Percentiles rank a stretch among this genome's conserved stretches.
Conservation (phyloP, 2,329 filamentous ascomycete genomes). For the Colletotrichum plurivorum region DNA sequence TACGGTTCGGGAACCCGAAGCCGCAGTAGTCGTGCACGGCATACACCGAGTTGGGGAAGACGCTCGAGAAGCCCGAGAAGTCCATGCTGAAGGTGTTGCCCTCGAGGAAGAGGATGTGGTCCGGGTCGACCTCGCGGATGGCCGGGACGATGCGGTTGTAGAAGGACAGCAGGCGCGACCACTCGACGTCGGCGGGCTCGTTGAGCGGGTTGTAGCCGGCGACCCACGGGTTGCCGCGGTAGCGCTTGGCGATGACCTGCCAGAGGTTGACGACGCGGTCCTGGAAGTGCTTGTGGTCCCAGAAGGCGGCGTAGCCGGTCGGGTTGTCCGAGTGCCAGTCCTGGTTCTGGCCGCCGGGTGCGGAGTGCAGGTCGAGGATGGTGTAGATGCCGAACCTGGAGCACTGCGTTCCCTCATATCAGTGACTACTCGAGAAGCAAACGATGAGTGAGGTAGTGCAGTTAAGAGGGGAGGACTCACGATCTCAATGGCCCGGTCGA, state of each 20-base stretch:
- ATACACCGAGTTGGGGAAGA: conserved; percentile 58
- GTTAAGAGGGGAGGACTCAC: background rate
- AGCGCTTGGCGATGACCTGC: conserved; percentile 57
- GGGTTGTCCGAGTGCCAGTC: conserved; percentile 62
- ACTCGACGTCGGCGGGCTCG: conserved; percentile 43
- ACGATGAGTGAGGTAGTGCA: too few relatives aligned
- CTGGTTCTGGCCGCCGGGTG: conserved; percentile 62
- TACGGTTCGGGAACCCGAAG: conserved; percentile 58
- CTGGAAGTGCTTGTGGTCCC: conserved; percentile 62
- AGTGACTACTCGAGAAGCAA: conserved; percentile 26
- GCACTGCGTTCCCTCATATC: conserved; percentile 49
- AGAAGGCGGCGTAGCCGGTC: conserved; percentile 57
- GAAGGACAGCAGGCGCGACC: conserved; percentile 52
- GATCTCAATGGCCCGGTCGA: conserved; percentile 64
- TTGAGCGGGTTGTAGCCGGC: conserved; percentile 56
- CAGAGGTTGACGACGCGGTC: conserved; percentile 60
- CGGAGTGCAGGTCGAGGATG: conserved; percentile 61
- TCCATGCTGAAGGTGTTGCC: conserved; percentile 60
- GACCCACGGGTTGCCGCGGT: conserved; percentile 57
- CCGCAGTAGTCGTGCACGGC: conserved; percentile 63
- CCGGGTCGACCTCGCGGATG: conserved; percentile 53
- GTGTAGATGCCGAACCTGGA: conserved; percentile 58
- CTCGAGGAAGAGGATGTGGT: conserved; percentile 62
- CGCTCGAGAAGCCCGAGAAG: conserved; percentile 48
- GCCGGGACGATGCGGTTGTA: conserved; percentile 53